Percentiles rank a stretch among this genome's conserved stretches.
Evolutionary conservation across 2,329 filamentous ascomycete species (phyloP).

Genomic region (Diaporthe velutina): DNA sequence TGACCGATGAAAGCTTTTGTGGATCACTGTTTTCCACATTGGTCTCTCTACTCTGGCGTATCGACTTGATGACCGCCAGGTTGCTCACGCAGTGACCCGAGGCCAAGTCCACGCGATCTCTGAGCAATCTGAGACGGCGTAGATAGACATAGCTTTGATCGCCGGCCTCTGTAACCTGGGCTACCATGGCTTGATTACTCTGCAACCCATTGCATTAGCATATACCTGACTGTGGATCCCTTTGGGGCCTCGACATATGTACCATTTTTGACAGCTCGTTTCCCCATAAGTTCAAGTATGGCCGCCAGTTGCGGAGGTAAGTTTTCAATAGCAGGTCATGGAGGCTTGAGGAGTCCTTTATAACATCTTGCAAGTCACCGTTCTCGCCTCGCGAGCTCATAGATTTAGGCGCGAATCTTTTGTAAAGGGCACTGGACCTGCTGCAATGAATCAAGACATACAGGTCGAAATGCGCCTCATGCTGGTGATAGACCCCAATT

Average conservation of each 20-base stretch:
- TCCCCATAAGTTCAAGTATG: constrained; percentile 37
- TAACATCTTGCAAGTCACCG: not conserved
- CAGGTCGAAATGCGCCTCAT: constrained; percentile 26
- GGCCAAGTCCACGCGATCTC: constrained; percentile 27
- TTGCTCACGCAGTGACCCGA: constrained; percentile 36
- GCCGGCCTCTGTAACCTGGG: constrained; percentile 17
- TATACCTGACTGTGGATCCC: too few relatives aligned
- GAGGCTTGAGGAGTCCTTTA: constrained; percentile 17
- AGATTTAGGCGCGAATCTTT: not conserved
- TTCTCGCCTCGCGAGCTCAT: too few relatives aligned
- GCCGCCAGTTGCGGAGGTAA: constrained; percentile 38
- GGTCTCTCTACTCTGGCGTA: constrained; percentile 8
- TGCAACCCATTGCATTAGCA: not conserved
- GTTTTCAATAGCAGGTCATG: constrained; percentile 34
- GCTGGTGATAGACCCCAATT: constrained; percentile 40
- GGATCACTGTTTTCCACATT: not conserved
- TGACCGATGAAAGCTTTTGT: not conserved
- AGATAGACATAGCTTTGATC: not conserved
- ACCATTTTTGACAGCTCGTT: constrained; percentile 32
- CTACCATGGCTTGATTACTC: constrained; percentile 33
- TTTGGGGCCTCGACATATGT: not conserved
- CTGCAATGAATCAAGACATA: constrained; percentile 37
- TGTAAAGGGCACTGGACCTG: constrained; percentile 26
- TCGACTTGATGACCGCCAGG: constrained; percentile 25
- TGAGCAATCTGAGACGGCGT: constrained; percentile 22